phyloP scores from a whole-genome alignment of 106 monocot genomes.

The Dioscorea dumetorum region DNA sequence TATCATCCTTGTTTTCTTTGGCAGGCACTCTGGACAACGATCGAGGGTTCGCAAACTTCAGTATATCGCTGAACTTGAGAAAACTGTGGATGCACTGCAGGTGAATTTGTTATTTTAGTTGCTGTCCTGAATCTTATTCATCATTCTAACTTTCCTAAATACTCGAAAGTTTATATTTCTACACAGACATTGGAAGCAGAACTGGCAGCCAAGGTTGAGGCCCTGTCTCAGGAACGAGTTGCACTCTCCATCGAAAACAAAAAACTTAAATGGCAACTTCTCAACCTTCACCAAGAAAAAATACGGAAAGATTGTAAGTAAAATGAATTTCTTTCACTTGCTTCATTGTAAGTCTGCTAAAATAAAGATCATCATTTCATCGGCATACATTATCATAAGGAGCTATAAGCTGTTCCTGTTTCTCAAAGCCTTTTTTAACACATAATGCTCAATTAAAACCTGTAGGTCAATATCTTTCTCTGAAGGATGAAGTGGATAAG shows the following conservation, averaged over 20 bases:
- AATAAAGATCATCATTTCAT: no score
- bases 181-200: slow-evolving; percentile 69
- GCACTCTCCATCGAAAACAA: slow-evolving; percentile 74
- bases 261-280: slow-evolving; percentile 44
- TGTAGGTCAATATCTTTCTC: slow-evolving; percentile 43
- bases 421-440: no score
- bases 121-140: no score
- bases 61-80: slow-evolving; percentile 94
- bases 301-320: slow-evolving; percentile 65
- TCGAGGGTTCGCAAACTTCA: slow-evolving; percentile 96
- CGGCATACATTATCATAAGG: no score
- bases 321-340: neutral
- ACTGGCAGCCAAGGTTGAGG: slow-evolving; percentile 52
- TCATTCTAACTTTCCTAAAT: neutral
- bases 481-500: slow-evolving; percentile 60
- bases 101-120: slow-evolving; percentile 18
- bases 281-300: slow-evolving; percentile 61
- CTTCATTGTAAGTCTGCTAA: no score
- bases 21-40: slow-evolving; percentile 80
- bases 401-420: no score
- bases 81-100: slow-evolving; percentile 73
- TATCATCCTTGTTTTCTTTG: slow-evolving; percentile 2
- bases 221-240: slow-evolving; percentile 62
- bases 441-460: neutral
- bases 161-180: neutral